Conservation (phyloP, 768 basidiomycete genomes). For the Candolleomyces aberdarensis region DNA sequence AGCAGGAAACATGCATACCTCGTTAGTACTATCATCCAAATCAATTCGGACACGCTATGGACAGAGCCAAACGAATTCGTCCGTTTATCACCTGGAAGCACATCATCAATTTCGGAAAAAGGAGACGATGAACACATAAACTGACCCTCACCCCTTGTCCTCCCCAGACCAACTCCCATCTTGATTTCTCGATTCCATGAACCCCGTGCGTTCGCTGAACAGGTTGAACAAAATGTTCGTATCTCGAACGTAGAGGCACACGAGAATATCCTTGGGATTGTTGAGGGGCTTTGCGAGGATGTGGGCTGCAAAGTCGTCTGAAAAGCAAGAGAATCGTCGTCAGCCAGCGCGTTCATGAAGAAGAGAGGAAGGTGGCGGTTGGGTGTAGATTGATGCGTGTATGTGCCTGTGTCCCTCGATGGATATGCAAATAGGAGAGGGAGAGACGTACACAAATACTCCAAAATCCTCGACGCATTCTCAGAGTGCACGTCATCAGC, state of each 20-base stretch:
- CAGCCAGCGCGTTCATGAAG: too few species aligned
- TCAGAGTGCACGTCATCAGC: slow-evolving; percentile 78
- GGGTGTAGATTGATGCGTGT: too few species aligned
- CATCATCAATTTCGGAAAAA: not conserved
- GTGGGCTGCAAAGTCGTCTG: slow-evolving; percentile 70
- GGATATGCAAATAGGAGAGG: too few species aligned
- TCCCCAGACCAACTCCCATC: slow-evolving; percentile 70
- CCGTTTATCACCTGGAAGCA: slow-evolving; percentile 41
- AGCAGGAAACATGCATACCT: slow-evolving; percentile 34
- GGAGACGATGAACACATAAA: not conserved
- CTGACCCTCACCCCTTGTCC: slow-evolving; percentile 68
- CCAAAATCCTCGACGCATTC: slow-evolving; percentile 76
- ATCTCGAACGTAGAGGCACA: slow-evolving; percentile 54
- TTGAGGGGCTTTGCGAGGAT: slow-evolving; percentile 55
- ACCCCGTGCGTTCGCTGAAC: slow-evolving; percentile 68
- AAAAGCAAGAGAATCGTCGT: not conserved
- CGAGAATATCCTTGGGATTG: slow-evolving; percentile 42
- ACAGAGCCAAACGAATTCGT: slow-evolving; percentile 79
- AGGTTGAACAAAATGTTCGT: slow-evolving; percentile 55
- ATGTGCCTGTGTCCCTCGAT: too few species aligned
- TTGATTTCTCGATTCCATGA: slow-evolving; percentile 77
- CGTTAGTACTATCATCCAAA: slow-evolving; percentile 80
- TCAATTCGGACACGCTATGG: slow-evolving; percentile 63
- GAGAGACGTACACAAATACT: slow-evolving; percentile 62
- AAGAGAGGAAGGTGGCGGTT: too few species aligned